A percentile compares a stretch with the other conserved stretches of the same genome.
phyloP scores from a whole-genome alignment of 2,329 filamentous ascomycete genomes.

The Scedosporium dehoogii region DNA sequence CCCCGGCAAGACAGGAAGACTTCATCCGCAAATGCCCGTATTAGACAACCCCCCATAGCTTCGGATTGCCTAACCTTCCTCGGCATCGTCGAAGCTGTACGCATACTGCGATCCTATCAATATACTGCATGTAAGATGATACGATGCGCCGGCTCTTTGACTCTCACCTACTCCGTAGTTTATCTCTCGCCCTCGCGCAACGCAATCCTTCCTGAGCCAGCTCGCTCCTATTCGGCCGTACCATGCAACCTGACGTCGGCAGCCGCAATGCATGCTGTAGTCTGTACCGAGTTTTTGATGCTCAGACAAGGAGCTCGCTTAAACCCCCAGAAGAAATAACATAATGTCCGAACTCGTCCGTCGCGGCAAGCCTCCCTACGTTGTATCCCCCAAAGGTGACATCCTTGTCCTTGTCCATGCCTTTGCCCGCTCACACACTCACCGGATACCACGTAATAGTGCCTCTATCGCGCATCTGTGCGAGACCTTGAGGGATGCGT shows the following conservation, averaged over 20 bases:
- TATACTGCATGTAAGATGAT: neutral
- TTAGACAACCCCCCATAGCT: no score
- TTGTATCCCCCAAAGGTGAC: neutral
- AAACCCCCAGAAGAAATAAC: no score
- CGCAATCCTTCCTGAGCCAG: neutral
- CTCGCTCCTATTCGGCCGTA: neutral
- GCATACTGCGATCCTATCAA: neutral
- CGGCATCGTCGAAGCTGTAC: no score
- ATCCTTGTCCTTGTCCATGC: neutral
- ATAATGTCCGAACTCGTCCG: neutral
- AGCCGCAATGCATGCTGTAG: neutral
- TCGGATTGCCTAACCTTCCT: no score
- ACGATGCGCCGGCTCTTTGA: neutral
- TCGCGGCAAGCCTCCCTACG: neutral
- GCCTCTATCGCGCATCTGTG: no score
- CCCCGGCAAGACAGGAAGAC: neutral
- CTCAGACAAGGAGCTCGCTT: neutral
- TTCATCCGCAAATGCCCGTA: no score
- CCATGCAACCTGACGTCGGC: neutral
- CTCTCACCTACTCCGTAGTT: no score
- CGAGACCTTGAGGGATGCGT: no score
- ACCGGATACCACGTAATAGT: neutral
- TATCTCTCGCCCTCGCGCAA: neutral
- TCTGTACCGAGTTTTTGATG: neutral
- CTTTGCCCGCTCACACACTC: neutral